Evolutionary conservation across 2,329 filamentous ascomycete species (phyloP), one percentile per base, ranked within the genome.

Genomic region (Aspergillus chevalieri): DNA sequence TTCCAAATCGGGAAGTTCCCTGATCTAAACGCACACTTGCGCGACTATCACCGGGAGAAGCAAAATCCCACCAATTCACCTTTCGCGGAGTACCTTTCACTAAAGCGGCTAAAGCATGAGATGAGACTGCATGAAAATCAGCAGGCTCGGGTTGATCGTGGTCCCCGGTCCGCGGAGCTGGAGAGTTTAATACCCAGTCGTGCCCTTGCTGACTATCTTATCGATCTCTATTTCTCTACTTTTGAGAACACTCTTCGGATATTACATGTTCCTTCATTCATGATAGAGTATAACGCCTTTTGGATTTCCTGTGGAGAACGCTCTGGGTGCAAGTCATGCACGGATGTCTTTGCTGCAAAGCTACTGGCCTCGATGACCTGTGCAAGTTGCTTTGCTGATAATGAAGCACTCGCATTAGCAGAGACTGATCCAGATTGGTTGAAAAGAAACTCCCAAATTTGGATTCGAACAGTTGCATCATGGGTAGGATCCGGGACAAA

Each of bases 251-350:
- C n/a, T 8, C 42, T 46, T 38, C 44, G 44, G 5, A 41, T 50
- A 22, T n/a, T 50, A 17, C 48, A 50, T 15, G n/a, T 44, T 22
- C 44, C 44, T 8, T 47, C 48, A 6, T 50, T 50, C 24, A 12
- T 39, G 26, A 14, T 5, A 3, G 44, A 50, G 2, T 50, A 47
- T n/a, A 17, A 44, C 4, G 33, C 33, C 3, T 34, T 34, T 34
- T 34, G 33, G 33, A 34, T 14, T 5, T 15, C 12, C n/a, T 4
- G 12, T 14, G 33, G n/a, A 34, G n/a, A 14, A 14, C 12, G n/a
- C 12, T 15, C 33, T 34, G 33, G 6, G 12, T 7, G 33, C 12
- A 14, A 14, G n/a, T 34, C n/a, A 12, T 34, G 12, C 12, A 34
- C 4, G n/a, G 33, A 34, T 34, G 14, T 34, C 3, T 34, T 34